Conservation (phyloP, 2,329 filamentous ascomycete genomes). For the Calonectria hawksworthii region DNA sequence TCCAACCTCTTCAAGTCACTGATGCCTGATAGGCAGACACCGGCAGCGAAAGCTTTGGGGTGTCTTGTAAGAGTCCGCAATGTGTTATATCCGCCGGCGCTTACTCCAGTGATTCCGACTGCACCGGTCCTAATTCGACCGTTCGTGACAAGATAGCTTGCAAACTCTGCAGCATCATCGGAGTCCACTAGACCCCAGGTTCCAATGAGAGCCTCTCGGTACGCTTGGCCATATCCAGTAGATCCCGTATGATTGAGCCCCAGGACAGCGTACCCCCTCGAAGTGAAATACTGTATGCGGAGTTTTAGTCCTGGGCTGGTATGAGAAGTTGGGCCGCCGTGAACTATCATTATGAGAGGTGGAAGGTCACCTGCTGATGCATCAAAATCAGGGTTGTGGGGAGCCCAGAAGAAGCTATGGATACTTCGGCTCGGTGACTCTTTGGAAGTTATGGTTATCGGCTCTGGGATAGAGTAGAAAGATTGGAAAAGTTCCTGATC, state of each 20-base stretch:
- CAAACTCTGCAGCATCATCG: conserved; percentile 63
- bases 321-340: conserved; percentile 66
- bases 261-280: conserved; percentile 66
- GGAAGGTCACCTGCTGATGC: conserved; percentile 56
- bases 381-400: conserved; percentile 59
- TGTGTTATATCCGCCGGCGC: conserved; percentile 68
- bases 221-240: conserved; percentile 63
- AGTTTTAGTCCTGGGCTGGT: conserved; percentile 59
- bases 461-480: conserved; percentile 55
- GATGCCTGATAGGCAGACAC: conserved; percentile 65
- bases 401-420: conserved; percentile 64
- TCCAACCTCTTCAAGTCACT: conserved; percentile 63
- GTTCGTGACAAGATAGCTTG: conserved; percentile 55
- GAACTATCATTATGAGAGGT: conserved; percentile 63
- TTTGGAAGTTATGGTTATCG: conserved; percentile 48
- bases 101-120: conserved; percentile 64
- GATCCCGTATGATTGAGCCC: conserved; percentile 67
- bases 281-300: conserved; percentile 65
- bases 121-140: conserved; percentile 53
- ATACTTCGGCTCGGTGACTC: conserved; percentile 49
- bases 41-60: conserved; percentile 62
- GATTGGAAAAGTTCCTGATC: conserved; percentile 47
- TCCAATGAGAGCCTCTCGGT: conserved; percentile 63
- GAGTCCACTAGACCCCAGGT: conserved; percentile 66
- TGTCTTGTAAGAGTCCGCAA: conserved; percentile 63